phyloP scores from a whole-genome alignment of 257 asterid species.

The Capsicum chinense region DNA sequence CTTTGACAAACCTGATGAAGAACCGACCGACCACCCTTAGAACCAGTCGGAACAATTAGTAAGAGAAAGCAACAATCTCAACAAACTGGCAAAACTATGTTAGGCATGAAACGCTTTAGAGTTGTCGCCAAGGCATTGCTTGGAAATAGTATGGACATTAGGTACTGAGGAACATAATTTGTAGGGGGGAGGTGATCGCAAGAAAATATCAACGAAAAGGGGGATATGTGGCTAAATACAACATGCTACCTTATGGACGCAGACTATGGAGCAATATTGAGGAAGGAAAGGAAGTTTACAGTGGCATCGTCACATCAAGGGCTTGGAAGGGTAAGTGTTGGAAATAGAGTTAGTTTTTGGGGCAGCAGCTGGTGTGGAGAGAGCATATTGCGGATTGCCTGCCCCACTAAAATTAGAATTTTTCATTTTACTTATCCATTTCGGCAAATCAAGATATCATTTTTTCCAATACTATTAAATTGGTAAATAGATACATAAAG shows the following conservation, averaged over 20 bases:
- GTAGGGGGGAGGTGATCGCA: background rate
- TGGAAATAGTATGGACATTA: background rate
- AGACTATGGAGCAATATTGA: background rate
- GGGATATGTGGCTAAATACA: background rate
- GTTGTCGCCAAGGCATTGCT: background rate
- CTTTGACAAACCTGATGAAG: too few relatives aligned
- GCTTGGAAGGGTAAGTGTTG: background rate
- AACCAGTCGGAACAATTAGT: background rate
- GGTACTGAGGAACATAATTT: background rate
- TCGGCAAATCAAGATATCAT: too few relatives aligned
- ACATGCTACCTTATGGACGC: background rate
- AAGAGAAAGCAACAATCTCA: background rate
- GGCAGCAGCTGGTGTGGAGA: background rate
- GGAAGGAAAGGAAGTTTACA: background rate
- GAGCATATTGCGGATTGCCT: background rate
- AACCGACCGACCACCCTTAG: too few relatives aligned
- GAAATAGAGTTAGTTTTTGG: background rate
- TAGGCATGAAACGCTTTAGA: background rate
- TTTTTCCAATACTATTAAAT: too few relatives aligned
- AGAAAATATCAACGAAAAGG: background rate
- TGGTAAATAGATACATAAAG: too few relatives aligned
- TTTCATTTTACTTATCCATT: too few relatives aligned
- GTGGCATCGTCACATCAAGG: background rate
- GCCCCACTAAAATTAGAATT: too few relatives aligned
- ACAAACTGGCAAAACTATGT: background rate